Percentiles rank a stretch among this genome's conserved stretches.
These are phyloP conservation scores for Penicillium coprophilum DNA, from an alignment of 495 filamentous ascomycete genomes.

Conservation along the genomic window DNA sequence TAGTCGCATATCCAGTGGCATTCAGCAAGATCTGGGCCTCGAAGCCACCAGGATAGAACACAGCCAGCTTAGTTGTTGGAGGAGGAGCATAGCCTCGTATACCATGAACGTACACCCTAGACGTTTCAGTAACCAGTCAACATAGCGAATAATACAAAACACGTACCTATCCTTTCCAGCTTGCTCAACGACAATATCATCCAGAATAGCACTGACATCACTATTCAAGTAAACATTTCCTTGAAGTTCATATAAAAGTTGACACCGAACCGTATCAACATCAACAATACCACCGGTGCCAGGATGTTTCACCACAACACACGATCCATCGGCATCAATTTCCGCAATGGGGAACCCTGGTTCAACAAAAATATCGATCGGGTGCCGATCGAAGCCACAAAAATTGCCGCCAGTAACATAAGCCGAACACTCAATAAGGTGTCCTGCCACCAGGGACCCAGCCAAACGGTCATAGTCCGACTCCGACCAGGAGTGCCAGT, in stretches of 20 bases:
- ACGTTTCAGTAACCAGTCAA: neutral
- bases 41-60: slow-evolving; percentile 49
- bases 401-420: slow-evolving; percentile 57
- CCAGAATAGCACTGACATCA: slow-evolving; percentile 52
- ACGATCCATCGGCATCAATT: slow-evolving; percentile 31
- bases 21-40: slow-evolving; percentile 45
- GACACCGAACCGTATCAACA: slow-evolving; percentile 47
- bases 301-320: slow-evolving; percentile 31
- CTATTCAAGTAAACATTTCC: slow-evolving; percentile 52
- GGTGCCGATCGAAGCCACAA: slow-evolving; percentile 44
- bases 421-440: slow-evolving; percentile 53
- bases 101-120: slow-evolving; percentile 43
- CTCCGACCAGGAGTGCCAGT: slow-evolving; percentile 44
- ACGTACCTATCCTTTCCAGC: slow-evolving; percentile 27
- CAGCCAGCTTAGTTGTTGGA: slow-evolving; percentile 54
- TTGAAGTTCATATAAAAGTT: slow-evolving; percentile 59
- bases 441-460: slow-evolving; percentile 46
- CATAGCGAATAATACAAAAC: neutral
- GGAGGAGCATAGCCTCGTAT: slow-evolving; percentile 49
- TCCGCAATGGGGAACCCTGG: slow-evolving; percentile 43
- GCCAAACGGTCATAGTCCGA: slow-evolving; percentile 45
- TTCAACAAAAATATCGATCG: slow-evolving; percentile 31
- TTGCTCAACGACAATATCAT: slow-evolving; percentile 39
- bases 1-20: slow-evolving; percentile 41
- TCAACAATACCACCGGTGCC: slow-evolving; percentile 26